Base-by-base conservation (phyloP, 768 basidiomycete genomes). In the Termitomyces sp. region DNA sequence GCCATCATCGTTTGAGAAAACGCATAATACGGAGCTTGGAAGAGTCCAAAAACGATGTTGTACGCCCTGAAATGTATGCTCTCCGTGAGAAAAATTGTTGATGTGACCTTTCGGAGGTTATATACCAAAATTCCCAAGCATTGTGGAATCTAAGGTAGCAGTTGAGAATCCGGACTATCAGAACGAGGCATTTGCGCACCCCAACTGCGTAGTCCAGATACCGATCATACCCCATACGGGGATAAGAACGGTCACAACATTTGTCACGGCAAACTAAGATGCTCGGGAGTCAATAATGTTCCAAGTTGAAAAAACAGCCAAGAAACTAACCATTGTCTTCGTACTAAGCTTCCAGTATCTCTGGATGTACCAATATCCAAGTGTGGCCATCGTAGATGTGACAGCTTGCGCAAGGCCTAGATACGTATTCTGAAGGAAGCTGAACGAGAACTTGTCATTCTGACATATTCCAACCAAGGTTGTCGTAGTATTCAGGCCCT, bases 1-100 rank as follows among this genome's bases (percentile, higher is more conserved):
- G 90, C 89, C 90, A 92, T 92, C 88, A 91, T 89, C 0, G 89
- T 92, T 69, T 91, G 87, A 4, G 91, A 86, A 69, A 89, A 92
- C 1, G 93, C 90, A 69, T 91, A 94, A 74, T 92, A 94, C 0
- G 92, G 92, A 1, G 89, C 89, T 75, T 92, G 89, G 79, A 92
- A 92, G 10, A 92, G 73, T 12, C 91, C 91, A 65, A 88, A 91
- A 3, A 92, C 73, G 54, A 91, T 78, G 60, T 92, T 92, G 74
- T 93, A 94, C 4, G 84, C 86, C 87, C 88, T 89, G 46, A 61
- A 4, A 17, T 20, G 14, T 40, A 15, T 40, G 14, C 12, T 25
- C 38, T 42, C 46, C 25, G 5, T 34, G n/a, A 31, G 38, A 40
- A 5, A 34, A 11, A 3, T 5, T 40, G 7, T n/a, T 31, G 17